These are phyloP conservation scores for Scutellaria barbata DNA, from an alignment of 257 asterid species.

Conservation along the genomic window DNA sequence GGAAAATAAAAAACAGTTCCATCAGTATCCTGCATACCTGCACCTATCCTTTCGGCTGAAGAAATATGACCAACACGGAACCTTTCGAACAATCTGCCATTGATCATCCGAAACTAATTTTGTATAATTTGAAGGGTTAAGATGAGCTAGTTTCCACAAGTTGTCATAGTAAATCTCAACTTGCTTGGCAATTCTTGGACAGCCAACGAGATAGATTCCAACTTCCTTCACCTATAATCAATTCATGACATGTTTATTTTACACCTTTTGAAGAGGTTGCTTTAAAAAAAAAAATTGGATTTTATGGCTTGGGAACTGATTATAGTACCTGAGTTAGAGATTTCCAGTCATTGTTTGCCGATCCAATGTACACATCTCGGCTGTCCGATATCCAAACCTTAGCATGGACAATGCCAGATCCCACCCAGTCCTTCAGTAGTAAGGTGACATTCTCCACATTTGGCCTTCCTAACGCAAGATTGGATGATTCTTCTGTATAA, in stretches of 20 bases:
- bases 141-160: conserved; percentile 85
- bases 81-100: conserved; percentile 75
- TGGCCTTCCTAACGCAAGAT: conserved; percentile 73
- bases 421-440: conserved; percentile 78
- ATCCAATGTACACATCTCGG: conserved; percentile 76
- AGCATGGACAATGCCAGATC: conserved; percentile 86
- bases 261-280: conserved; percentile 10
- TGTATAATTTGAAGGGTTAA: conserved; percentile 59
- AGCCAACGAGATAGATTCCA: conserved; percentile 75
- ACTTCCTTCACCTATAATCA: conserved; percentile 76
- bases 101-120: conserved; percentile 59
- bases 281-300: background rate
- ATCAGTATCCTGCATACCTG: conserved; percentile 51
- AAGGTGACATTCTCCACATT: conserved; percentile 78
- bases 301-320: background rate
- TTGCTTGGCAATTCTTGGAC: conserved; percentile 62
- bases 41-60: conserved; percentile 59
- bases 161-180: conserved; percentile 64
- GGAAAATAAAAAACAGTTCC: background rate
- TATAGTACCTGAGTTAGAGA: conserved; percentile 78
- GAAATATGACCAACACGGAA: conserved; percentile 90
- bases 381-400: conserved; percentile 91
- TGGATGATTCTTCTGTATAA: conserved; percentile 70
- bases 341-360: conserved; percentile 96
- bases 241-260: background rate